Conservation (phyloP, 345 rosid species). For the Brassica juncea region DNA sequence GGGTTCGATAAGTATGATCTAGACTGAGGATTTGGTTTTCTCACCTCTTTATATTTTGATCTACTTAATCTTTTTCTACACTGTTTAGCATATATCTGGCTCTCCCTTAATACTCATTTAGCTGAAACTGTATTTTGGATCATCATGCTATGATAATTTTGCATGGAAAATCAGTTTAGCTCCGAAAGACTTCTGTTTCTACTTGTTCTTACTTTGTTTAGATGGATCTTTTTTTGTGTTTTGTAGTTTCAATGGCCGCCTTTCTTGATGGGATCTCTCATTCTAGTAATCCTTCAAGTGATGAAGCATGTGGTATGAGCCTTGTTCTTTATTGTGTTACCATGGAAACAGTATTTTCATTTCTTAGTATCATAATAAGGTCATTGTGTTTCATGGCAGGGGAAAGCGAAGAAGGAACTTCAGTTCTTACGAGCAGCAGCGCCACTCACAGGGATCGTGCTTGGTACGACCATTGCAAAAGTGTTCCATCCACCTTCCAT, state of each 20-base stretch:
- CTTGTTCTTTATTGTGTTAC: constrained; percentile 26
- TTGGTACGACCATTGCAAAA: constrained; percentile 85
- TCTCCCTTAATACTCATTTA: not conserved
- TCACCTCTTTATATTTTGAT: constrained; percentile 7
- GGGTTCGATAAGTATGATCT: not conserved
- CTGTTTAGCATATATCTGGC: not conserved
- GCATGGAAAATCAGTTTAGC: constrained; percentile 21
- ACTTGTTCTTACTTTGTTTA: constrained; percentile 32
- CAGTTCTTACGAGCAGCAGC: constrained; percentile 88
- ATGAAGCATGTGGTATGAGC: constrained; percentile 89
- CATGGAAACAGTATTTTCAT: not conserved
- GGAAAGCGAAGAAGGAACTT: constrained; percentile 83
- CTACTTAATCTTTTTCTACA: not conserved
- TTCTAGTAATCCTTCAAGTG: constrained; percentile 74
- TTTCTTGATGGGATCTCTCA: constrained; percentile 88
- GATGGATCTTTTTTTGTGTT: constrained; percentile 41
- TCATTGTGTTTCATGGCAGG: constrained; percentile 55
- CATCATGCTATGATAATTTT: constrained; percentile 1
- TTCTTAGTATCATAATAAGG: constrained; percentile 19
- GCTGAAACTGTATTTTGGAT: constrained; percentile 12
- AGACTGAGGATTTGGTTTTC: not conserved
- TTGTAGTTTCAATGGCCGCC: constrained; percentile 99
- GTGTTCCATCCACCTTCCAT: constrained; percentile 78
- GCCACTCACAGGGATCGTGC: constrained; percentile 86
- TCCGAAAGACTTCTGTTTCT: constrained; percentile 8